Percentiles rank a stretch among this genome's conserved stretches.
Evolutionary conservation across 108 stramenopile genomes (phyloP).

Genomic region (Cafeteria roenbergensis): DNA sequence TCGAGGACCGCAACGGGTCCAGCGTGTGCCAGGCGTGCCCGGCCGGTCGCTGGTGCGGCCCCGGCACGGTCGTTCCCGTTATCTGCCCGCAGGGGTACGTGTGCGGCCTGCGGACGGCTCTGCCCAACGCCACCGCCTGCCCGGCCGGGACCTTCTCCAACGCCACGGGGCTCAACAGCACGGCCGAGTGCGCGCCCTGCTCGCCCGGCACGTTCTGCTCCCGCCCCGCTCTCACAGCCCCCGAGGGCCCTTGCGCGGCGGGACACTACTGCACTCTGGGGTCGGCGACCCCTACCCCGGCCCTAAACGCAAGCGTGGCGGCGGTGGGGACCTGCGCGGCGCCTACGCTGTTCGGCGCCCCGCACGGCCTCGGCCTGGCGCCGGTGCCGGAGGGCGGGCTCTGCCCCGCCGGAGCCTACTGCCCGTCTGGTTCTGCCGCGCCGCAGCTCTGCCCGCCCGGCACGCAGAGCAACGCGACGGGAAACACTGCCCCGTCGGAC

Average conservation of each 20-base stretch:
- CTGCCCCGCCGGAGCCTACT: conserved; percentile 42
- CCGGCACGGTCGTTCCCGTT: not conserved
- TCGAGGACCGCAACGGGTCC: conserved; percentile 1
- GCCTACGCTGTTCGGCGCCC: no score
- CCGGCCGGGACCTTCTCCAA: conserved; percentile 1
- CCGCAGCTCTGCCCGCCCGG: conserved; percentile 25
- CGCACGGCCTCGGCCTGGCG: no score
- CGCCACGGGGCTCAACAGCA: not conserved
- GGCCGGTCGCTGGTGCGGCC: conserved; percentile 7
- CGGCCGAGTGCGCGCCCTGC: not conserved
- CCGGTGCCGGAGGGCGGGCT: not conserved
- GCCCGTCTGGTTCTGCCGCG: conserved; percentile 9
- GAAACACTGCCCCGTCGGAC: conserved; percentile 13
- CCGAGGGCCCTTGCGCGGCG: conserved; percentile 10
- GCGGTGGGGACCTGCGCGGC: no score
- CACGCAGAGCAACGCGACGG: conserved; percentile 22
- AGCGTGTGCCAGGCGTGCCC: conserved; percentile 1
- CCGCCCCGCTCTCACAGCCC: not conserved
- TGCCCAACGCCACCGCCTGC: not conserved
- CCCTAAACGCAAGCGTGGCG: no score
- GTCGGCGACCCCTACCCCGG: not conserved
- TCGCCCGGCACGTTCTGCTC: conserved; percentile 6
- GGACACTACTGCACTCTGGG: conserved; percentile 14
- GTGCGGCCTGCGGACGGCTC: no score
- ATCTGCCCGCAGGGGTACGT: conserved; percentile 14